phyloP scores from a whole-genome alignment of 495 filamentous ascomycete species.

The Penicillium psychrofluorescens region DNA sequence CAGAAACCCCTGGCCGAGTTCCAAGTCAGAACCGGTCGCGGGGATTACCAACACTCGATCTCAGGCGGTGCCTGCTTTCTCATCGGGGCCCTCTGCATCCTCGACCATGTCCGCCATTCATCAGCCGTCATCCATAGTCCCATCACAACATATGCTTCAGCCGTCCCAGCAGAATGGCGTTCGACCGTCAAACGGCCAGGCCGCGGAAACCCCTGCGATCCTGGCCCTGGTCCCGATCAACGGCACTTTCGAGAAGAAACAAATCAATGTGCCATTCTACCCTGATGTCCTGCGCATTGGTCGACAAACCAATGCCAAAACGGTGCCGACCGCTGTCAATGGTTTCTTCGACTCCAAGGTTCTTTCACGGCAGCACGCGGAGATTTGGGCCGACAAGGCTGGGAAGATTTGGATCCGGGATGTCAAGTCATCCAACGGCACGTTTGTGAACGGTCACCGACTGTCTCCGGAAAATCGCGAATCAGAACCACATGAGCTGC shows the following conservation, averaged over 20 bases:
- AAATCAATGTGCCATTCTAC: slow-evolving; percentile 81
- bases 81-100: slow-evolving; percentile 59
- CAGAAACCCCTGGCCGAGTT: slow-evolving; percentile 64
- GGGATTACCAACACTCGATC: slow-evolving; percentile 54
- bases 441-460: slow-evolving; percentile 90
- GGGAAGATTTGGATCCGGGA: slow-evolving; percentile 95
- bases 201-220: slow-evolving; percentile 59
- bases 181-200: slow-evolving; percentile 47
- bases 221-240: slow-evolving; percentile 82
- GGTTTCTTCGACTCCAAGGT: slow-evolving; percentile 98
- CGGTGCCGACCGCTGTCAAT: slow-evolving; percentile 78
- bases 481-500: slow-evolving; percentile 86
- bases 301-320: slow-evolving; percentile 94
- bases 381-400: slow-evolving; percentile 84
- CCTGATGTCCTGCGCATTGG: slow-evolving; percentile 89
- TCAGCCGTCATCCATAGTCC: slow-evolving; percentile 63
- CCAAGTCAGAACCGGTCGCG: slow-evolving; percentile 61
- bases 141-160: slow-evolving; percentile 62
- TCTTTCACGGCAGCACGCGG: slow-evolving; percentile 89
- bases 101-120: slow-evolving; percentile 68
- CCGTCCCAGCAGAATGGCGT: slow-evolving; percentile 57
- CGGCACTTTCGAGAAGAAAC: slow-evolving; percentile 92
- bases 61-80: slow-evolving; percentile 54
- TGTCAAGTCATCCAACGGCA: slow-evolving; percentile 97
- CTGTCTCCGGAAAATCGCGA: slow-evolving; percentile 89